phyloP scores from a whole-genome alignment of 176 grass and related monocot species.

The Poa annua region DNA sequence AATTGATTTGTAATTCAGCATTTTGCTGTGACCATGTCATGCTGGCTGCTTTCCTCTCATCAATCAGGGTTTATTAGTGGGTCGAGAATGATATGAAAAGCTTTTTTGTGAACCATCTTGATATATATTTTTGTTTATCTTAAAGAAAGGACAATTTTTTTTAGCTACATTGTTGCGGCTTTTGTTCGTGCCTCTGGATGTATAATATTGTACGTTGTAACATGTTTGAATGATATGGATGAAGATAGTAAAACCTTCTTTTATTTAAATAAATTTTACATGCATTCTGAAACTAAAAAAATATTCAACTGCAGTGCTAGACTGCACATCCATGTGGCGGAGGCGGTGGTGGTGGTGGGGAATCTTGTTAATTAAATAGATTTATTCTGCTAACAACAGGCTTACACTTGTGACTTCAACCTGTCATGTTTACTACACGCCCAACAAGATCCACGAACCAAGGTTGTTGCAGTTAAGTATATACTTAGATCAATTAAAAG shows the following conservation, averaged over 20 bases:
- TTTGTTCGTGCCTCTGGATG: not conserved
- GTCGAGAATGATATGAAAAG: too few species aligned
- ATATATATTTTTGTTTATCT: not conserved
- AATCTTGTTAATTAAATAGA: not conserved
- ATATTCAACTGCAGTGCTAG: not conserved
- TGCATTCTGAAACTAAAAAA: not conserved
- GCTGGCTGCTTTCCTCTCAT: not conserved
- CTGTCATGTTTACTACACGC: too few species aligned
- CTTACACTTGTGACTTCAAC: not conserved
- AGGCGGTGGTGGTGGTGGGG: not conserved
- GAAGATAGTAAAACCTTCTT: not conserved
- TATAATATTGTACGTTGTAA: not conserved
- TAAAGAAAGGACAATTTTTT: not conserved
- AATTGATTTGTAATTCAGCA: not conserved
- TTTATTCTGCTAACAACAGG: not conserved
- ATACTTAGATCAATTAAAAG: too few species aligned
- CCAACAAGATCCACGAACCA: not conserved
- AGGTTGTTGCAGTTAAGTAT: not conserved
- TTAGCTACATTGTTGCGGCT: not conserved
- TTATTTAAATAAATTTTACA: not conserved
- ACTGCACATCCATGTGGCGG: not conserved
- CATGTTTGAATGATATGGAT: not conserved
- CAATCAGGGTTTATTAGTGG: not conserved
- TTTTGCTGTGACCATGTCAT: not conserved
- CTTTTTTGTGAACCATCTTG: too few species aligned